Conservation (phyloP, 1,139 yeast genomes). For the Geotrichum citri-aurantii region DNA sequence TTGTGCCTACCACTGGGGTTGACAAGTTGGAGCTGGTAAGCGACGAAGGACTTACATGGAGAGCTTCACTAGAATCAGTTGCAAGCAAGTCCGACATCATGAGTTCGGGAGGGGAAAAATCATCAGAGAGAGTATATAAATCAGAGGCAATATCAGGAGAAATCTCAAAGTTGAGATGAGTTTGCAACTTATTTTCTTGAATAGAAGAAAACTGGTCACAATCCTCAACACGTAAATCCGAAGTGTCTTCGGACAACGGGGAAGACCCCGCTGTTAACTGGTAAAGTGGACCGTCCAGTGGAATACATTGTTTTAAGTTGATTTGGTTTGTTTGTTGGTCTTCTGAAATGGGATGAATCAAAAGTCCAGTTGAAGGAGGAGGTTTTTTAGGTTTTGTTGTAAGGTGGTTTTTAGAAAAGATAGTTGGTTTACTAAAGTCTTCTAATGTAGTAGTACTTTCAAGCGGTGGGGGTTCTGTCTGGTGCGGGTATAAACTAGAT, state of each 20-base stretch:
- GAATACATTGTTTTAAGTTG: background rate
- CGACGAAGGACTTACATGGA: background rate
- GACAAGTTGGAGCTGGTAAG: background rate
- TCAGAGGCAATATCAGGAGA: slow-evolving; percentile 9
- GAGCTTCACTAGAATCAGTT: background rate
- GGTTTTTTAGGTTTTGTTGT: slow-evolving; percentile 7
- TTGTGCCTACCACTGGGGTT: slow-evolving; percentile 1
- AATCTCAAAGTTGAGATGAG: background rate
- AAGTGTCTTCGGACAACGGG: background rate
- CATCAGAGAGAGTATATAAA: slow-evolving; percentile 7
- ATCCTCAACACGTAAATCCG: background rate
- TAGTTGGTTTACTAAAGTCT: background rate
- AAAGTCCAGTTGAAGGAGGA: slow-evolving; percentile 1
- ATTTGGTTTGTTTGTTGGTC: background rate
- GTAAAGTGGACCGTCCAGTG: background rate
- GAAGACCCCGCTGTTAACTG: background rate
- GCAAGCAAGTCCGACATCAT: background rate
- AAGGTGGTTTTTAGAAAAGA: slow-evolving; percentile 1
- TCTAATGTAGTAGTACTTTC: slow-evolving; percentile 4
- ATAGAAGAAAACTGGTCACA: background rate
- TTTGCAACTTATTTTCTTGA: background rate
- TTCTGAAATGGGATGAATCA: background rate
- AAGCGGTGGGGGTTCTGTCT: slow-evolving; percentile 10
- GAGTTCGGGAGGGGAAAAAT: slow-evolving; percentile 2
- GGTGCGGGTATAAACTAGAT: slow-evolving; percentile 9